Evolutionary conservation across 164 flowering plant species (phyloP).

Genomic region (Vitis labrusca): DNA sequence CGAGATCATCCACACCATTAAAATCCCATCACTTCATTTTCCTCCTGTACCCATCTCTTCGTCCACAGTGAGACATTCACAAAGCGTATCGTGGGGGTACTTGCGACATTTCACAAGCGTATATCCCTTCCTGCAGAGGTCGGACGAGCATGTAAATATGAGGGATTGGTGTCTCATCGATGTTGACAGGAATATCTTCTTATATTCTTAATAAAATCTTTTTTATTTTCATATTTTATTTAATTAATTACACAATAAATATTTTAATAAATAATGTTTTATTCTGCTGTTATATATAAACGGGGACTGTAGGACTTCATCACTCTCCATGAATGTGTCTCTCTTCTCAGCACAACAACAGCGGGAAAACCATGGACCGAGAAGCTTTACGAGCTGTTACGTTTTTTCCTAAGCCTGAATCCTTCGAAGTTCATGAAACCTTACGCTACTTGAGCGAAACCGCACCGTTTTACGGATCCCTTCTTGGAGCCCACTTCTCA

Average conservation of each 20-base stretch:
- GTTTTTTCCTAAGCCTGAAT: slow-evolving; percentile 5
- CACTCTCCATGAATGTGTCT: neutral
- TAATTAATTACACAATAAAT: neutral
- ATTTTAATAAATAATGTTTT: neutral
- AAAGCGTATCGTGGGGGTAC: neutral
- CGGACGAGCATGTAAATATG: slow-evolving; percentile 18
- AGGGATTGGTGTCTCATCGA: slow-evolving; percentile 38
- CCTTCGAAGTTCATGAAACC: slow-evolving; percentile 9
- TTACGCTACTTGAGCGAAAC: slow-evolving; percentile 4
- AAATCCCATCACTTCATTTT: slow-evolving; percentile 5
- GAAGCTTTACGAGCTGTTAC: slow-evolving; percentile 9
- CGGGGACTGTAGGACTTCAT: neutral
- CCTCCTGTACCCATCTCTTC: neutral
- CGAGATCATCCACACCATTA: slow-evolving; percentile 14
- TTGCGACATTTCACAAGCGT: neutral
- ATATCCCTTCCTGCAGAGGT: slow-evolving; percentile 12
- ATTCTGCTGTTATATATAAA: neutral
- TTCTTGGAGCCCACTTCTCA: neutral
- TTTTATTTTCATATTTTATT: neutral
- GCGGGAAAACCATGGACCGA: slow-evolving; percentile 11
- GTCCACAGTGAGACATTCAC: neutral
- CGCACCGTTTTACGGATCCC: neutral
- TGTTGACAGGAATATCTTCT: slow-evolving; percentile 40
- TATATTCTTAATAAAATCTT: slow-evolving; percentile 16
- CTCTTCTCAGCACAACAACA: neutral